phyloP scores from a whole-genome alignment of 1,284 basidiomycete species.

The Schizopora paradoxa region DNA sequence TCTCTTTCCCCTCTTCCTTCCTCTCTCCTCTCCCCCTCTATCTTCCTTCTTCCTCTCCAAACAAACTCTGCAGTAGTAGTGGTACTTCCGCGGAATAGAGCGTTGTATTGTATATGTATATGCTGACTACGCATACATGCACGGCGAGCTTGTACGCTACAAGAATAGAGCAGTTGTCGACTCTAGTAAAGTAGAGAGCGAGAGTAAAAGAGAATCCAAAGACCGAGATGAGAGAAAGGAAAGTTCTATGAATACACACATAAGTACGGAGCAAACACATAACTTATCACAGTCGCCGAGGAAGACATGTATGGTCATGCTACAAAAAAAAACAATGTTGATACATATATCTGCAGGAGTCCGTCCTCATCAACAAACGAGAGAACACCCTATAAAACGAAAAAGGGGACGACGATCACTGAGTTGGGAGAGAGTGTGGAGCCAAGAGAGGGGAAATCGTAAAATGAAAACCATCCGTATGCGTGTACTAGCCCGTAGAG shows the following conservation, averaged over 20 bases:
- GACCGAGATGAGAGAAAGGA: not conserved
- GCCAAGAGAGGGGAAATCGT: too few species aligned
- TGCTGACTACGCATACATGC: slow-evolving; percentile 3
- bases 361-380: too few species aligned
- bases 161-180: not conserved
- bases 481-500: too few species aligned
- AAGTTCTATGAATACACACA: not conserved
- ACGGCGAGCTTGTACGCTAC: not conserved
- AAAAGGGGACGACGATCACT: too few species aligned
- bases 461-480: too few species aligned
- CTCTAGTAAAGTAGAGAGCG: too few species aligned
- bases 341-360: slow-evolving; percentile 3
- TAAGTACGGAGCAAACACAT: not conserved
- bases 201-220: slow-evolving; percentile 2
- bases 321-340: not conserved
- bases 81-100: not conserved
- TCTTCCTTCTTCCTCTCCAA: not conserved
- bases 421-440: too few species aligned
- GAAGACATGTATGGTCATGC: too few species aligned
- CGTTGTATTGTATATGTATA: not conserved
- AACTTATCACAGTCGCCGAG: too few species aligned
- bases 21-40: not conserved
- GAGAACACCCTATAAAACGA: too few species aligned
- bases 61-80: not conserved
- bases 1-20: not conserved